These are phyloP conservation scores for Cytospora piceae DNA, from an alignment of 2,329 filamentous ascomycete species.

Conservation along the genomic window DNA sequence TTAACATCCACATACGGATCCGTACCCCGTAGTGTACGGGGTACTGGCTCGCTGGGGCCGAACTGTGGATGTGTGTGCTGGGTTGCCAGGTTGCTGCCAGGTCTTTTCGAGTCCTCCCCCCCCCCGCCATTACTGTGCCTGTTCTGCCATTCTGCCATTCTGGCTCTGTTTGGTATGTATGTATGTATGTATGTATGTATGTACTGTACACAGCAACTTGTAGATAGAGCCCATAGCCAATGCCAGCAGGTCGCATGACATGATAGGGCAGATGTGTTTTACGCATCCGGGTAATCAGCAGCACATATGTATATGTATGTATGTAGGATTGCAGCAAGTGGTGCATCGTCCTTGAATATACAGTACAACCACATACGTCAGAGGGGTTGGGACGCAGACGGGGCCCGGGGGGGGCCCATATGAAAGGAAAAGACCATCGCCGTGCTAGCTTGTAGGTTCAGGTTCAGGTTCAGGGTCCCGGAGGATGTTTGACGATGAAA, in stretches of 20 bases:
- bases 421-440: neutral
- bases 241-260: conserved; percentile 13
- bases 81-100: neutral
- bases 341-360: neutral
- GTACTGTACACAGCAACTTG: conserved; percentile 6
- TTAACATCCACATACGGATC: conserved; percentile 4
- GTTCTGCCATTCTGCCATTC: neutral
- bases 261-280: conserved; percentile 12
- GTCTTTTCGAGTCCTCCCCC: neutral
- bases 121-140: neutral
- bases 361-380: neutral
- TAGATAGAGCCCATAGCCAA: neutral
- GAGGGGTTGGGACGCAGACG: neutral
- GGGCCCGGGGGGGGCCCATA: neutral
- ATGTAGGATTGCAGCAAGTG: neutral
- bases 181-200: neutral
- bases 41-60: neutral
- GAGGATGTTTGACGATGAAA: neutral
- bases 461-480: neutral
- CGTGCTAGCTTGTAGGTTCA: neutral
- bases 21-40: neutral
- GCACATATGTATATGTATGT: neutral
- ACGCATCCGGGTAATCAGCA: neutral
- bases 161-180: neutral
- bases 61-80: neutral